Conservation (phyloP, 805 yeast species). For the Saturnispora silvae region DNA sequence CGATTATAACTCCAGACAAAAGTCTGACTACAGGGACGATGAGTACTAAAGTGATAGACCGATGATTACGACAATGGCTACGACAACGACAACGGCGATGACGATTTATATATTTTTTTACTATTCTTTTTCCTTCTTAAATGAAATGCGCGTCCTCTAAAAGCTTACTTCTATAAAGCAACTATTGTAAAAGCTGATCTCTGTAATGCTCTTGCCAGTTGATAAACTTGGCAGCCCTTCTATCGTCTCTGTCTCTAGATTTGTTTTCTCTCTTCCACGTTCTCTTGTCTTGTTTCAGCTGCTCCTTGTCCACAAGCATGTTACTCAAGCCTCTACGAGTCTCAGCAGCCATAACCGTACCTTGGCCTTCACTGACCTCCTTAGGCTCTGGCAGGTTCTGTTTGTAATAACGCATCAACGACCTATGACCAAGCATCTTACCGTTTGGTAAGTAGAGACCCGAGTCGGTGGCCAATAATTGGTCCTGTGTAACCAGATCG, state of each 20-base stretch:
- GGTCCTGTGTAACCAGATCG: slow-evolving; percentile 24
- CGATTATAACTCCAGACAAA: no score
- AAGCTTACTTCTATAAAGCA: no score
- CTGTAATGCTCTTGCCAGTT: slow-evolving; percentile 82
- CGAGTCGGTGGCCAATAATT: slow-evolving; percentile 33
- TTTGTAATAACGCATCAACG: slow-evolving; percentile 59
- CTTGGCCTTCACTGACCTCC: slow-evolving; percentile 50
- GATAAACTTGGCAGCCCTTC: slow-evolving; percentile 52
- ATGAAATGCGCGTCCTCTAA: neutral
- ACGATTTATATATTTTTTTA: no score
- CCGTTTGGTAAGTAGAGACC: slow-evolving; percentile 74
- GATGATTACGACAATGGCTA: no score
- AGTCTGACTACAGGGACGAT: no score
- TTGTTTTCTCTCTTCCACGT: slow-evolving; percentile 50
- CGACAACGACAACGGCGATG: no score
- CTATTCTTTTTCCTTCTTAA: no score
- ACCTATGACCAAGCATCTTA: slow-evolving; percentile 68
- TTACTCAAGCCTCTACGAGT: slow-evolving; percentile 40
- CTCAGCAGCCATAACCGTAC: slow-evolving; percentile 71
- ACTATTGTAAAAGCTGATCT: slow-evolving; percentile 49
- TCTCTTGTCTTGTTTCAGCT: slow-evolving; percentile 37
- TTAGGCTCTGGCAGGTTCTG: slow-evolving; percentile 47
- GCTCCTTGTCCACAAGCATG: slow-evolving; percentile 27
- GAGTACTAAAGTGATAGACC: no score
- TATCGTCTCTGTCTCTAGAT: slow-evolving; percentile 40